Evolutionary conservation across 2,329 filamentous ascomycete genomes (phyloP).

Genomic region (Huntiella decipiens): DNA sequence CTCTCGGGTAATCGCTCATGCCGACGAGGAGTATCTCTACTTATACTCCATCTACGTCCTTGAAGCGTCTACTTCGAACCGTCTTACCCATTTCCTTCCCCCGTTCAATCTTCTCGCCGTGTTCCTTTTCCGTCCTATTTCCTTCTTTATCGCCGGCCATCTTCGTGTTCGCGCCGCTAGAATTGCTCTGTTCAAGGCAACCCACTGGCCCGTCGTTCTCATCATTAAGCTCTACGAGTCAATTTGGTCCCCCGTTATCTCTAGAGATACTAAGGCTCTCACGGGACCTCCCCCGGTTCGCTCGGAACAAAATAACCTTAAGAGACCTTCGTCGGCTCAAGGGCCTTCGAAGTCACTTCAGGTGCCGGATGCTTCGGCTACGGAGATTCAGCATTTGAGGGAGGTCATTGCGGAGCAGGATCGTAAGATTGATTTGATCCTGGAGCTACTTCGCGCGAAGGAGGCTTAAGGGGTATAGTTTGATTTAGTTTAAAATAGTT

Average conservation of each 20-base stretch:
- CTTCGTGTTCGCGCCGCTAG: slow-evolving; percentile 41
- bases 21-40: slow-evolving; percentile 60
- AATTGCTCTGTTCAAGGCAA: slow-evolving; percentile 42
- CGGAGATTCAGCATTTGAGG: no score
- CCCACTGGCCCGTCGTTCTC: slow-evolving; percentile 49
- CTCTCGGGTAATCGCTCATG: slow-evolving; percentile 41
- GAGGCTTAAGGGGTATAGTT: no score
- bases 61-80: slow-evolving; percentile 47
- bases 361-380: slow-evolving; percentile 18
- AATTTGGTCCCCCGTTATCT: slow-evolving; percentile 21
- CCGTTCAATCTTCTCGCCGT: slow-evolving; percentile 59
- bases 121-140: slow-evolving; percentile 50
- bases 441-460: no score
- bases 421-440: slow-evolving; percentile 31
- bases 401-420: slow-evolving; percentile 29
- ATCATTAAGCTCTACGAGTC: slow-evolving; percentile 50
- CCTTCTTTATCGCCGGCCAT: slow-evolving; percentile 46
- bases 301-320: neutral
- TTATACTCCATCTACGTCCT: slow-evolving; percentile 50
- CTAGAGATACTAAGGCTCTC: neutral
- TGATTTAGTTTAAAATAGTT: no score
- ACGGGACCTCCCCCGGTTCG: slow-evolving; percentile 1
- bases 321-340: slow-evolving; percentile 3
- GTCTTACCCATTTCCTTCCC: slow-evolving; percentile 51
- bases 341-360: slow-evolving; percentile 24